phyloP scores from a whole-genome alignment of 2,329 filamentous ascomycete species.

The Sordariomycetes sp. region DNA sequence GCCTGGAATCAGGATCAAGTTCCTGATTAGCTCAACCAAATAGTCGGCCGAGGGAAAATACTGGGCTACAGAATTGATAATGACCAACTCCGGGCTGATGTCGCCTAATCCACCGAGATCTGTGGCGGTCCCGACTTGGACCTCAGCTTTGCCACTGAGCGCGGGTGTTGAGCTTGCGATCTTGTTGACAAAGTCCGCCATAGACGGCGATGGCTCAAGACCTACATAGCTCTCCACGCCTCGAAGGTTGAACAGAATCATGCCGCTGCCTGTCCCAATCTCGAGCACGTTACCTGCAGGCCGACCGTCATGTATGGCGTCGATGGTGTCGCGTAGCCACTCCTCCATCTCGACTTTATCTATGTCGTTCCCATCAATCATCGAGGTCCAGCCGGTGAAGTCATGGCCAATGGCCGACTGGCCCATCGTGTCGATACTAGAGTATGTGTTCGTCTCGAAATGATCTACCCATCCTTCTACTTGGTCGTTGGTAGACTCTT shows the following conservation, averaged over 20 bases:
- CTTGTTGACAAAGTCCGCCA: conserved; percentile 10
- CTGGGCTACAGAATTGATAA: conserved; percentile 9
- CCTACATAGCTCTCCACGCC: conserved; percentile 14
- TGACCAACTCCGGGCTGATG: conserved; percentile 6
- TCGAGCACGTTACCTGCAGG: conserved; percentile 13
- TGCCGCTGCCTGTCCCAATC: conserved; percentile 18
- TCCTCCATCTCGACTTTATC: conserved; percentile 18
- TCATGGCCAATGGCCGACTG: conserved; percentile 12
- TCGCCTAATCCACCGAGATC: conserved; percentile 6
- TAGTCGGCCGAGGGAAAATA: conserved; percentile 6
- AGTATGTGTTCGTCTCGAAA: conserved; percentile 1
- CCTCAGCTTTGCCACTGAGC: conserved; percentile 5
- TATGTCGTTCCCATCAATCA: conserved; percentile 17
- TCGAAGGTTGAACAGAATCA: conserved; percentile 19
- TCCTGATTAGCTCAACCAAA: conserved; percentile 2
- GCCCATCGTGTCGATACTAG: background rate
- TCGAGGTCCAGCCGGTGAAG: conserved; percentile 20
- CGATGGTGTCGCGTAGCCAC: conserved; percentile 20
- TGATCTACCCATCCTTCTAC: conserved; percentile 1
- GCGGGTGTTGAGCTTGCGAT: conserved; percentile 6
- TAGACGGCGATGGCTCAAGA: conserved; percentile 14
- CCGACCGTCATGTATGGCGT: conserved; percentile 5
- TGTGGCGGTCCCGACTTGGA: conserved; percentile 12
- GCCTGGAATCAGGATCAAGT: conserved; percentile 1
- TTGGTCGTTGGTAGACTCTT: background rate